Evolutionary conservation across 306 rosid species (phyloP).

Genomic region (Casuarina equisetifolia): DNA sequence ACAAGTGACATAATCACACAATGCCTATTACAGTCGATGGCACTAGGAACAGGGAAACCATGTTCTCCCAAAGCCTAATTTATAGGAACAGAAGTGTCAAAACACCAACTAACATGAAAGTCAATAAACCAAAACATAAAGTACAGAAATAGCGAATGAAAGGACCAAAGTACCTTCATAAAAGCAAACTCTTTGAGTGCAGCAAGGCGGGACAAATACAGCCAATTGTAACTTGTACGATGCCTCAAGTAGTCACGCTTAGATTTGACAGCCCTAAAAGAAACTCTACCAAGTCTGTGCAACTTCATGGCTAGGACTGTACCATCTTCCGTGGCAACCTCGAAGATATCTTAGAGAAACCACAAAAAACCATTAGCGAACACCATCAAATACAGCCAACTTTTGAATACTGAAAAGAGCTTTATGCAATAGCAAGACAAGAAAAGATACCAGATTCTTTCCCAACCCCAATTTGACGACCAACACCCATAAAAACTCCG

Average conservation of each 20-base stretch:
- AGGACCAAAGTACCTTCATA: conserved; percentile 65
- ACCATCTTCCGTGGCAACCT: conserved; percentile 91
- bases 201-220: conserved; percentile 91
- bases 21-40: conserved; percentile 81
- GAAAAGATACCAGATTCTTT: conserved; percentile 78
- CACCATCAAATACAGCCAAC: background rate
- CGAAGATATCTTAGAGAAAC: conserved; percentile 72
- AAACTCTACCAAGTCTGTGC: conserved; percentile 89
- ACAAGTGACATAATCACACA: conserved; percentile 90
- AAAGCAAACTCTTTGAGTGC: conserved; percentile 89
- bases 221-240: conserved; percentile 87
- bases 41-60: conserved; percentile 81
- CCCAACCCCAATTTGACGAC: conserved; percentile 96
- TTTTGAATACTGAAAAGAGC: background rate
- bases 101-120: conserved; percentile 14
- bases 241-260: conserved; percentile 95
- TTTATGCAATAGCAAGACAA: background rate
- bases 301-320: conserved; percentile 78
- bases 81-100: conserved; percentile 20
- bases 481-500: conserved; percentile 79
- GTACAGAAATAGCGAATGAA: background rate
- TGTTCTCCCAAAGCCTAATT: conserved; percentile 84
- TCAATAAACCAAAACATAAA: conserved; percentile 5
- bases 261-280: conserved; percentile 89
- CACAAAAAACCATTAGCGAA: conserved; percentile 12